Evolutionary conservation across 2,329 filamentous ascomycete species (phyloP).

Genomic region (Phialemoniopsis sp.): DNA sequence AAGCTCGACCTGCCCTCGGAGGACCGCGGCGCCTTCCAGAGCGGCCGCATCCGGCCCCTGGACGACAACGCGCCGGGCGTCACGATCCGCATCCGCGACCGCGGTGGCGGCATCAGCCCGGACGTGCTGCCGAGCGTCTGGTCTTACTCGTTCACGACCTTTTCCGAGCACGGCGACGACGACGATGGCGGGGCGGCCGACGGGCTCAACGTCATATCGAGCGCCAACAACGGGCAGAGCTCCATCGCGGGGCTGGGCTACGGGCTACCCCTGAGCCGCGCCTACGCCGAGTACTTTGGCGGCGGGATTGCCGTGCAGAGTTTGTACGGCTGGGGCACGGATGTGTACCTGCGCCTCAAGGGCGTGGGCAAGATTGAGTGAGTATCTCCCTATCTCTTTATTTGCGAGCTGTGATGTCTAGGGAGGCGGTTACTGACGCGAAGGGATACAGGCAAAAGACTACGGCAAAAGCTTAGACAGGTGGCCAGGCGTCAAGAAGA

Average conservation of each 20-base stretch:
- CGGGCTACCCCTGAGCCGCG: conserved; percentile 81
- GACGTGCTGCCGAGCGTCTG: conserved; percentile 84
- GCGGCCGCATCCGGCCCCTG: conserved; percentile 46
- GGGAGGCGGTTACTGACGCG: too few relatives aligned
- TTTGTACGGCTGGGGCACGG: conserved; percentile 84
- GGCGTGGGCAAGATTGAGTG: conserved; percentile 53
- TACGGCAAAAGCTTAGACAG: too few relatives aligned
- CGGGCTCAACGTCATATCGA: conserved; percentile 72
- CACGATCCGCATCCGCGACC: conserved; percentile 90
- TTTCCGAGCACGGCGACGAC: conserved; percentile 61
- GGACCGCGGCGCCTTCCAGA: conserved; percentile 32
- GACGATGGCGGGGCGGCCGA: conserved; percentile 40
- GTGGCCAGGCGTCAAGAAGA: too few relatives aligned
- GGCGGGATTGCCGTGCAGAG: conserved; percentile 95
- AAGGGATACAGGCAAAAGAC: too few relatives aligned
- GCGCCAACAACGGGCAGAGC: conserved; percentile 66
- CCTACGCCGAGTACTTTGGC: conserved; percentile 97
- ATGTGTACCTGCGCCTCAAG: conserved; percentile 63
- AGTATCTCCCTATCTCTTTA: conserved; percentile 6
- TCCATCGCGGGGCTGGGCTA: conserved; percentile 93
- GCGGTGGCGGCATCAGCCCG: conserved; percentile 88
- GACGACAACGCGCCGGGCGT: conserved; percentile 74
- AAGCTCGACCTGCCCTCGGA: conserved; percentile 29
- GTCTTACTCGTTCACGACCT: conserved; percentile 97
- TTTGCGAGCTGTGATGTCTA: too few relatives aligned